Conservation (phyloP, 768 basidiomycete species). For the Filobasidium floriforme region DNA sequence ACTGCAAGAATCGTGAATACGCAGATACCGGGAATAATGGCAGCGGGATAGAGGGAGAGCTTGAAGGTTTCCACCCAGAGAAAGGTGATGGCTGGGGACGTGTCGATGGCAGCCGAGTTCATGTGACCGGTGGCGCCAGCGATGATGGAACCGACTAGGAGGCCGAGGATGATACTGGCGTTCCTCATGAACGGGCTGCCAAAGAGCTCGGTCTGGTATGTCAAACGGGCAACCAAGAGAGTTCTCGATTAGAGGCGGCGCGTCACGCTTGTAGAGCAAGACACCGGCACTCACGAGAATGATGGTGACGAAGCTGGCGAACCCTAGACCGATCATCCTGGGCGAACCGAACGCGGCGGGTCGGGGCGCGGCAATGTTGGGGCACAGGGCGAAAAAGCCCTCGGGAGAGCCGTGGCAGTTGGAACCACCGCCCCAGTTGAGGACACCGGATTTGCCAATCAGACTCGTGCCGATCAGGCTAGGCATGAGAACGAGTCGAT, state of each 20-base stretch:
- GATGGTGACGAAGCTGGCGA: constrained; percentile 69
- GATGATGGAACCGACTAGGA: constrained; percentile 65
- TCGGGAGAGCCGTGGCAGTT: constrained; percentile 61
- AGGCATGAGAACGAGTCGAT: background rate
- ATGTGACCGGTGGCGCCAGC: constrained; percentile 73
- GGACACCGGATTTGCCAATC: constrained; percentile 64
- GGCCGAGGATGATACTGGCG: constrained; percentile 35
- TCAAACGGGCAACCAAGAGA: too few relatives aligned
- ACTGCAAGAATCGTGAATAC: constrained; percentile 51
- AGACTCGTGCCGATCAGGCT: constrained; percentile 62
- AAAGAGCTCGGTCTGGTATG: constrained; percentile 56
- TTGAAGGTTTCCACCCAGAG: constrained; percentile 75
- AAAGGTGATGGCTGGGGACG: constrained; percentile 72
- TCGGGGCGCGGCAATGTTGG: constrained; percentile 60
- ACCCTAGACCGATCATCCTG: constrained; percentile 77
- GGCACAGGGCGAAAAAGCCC: constrained; percentile 66
- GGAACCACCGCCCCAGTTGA: constrained; percentile 77
- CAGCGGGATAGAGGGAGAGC: constrained; percentile 65
- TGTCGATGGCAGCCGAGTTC: constrained; percentile 57
- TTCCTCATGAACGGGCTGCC: constrained; percentile 81
- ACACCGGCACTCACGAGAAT: constrained; percentile 51
- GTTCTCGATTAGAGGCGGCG: constrained; percentile 1
- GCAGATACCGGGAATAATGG: constrained; percentile 57
- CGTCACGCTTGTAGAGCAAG: too few relatives aligned
- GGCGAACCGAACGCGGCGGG: constrained; percentile 75